Evolutionary conservation across 2,329 filamentous ascomycete species (phyloP), one percentile per base, ranked within the genome.

Genomic region (Microdochium nivale): DNA sequence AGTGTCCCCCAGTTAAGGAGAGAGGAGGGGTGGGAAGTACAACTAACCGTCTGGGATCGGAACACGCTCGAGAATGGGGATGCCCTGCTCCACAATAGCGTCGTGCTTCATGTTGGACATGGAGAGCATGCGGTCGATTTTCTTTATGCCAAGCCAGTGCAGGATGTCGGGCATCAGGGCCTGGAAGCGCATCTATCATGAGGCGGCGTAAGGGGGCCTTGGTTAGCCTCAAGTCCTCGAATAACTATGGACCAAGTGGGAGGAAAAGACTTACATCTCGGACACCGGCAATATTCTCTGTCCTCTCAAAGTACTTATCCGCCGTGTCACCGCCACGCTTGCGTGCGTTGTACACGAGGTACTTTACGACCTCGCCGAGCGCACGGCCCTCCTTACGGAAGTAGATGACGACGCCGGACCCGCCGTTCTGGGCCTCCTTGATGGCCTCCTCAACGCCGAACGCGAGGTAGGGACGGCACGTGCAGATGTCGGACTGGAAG

Each of bases 381-480:
- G 92, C 94, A 59, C 94, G 82, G 30, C 94, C 94, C 74, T 99
- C 94, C 68, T 99, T 99, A 59, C 94, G 84, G 81, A 97, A 99
- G 69, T 99, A 99, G 66, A 97, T 96, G 51, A 97, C 94, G 23
- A 96, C 90, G 52, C 92, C 92, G 60, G 87, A 92, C 48, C 92
- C 92, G 50, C 92, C 92, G 52, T 87, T 90, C 67, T 97, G 94
- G 11, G 94, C 94, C 71, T 97, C 90, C 64, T 95, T 96, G 60
- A 99, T 92, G 13, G 94, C 94, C 70, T 99, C 94, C 64, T 96
- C 90, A 55, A 99, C 95, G 55, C 94, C 94, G 66, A 95, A 97
- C 64, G 95, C 95, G 52, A 97, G 82, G 67, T 97, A 97, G 16
- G 94, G 94, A 52, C 89, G 81, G 70, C 92, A 97, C 11, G 94